Base-by-base conservation (phyloP, 306 rosid genomes). In the Ceratonia siliqua region DNA sequence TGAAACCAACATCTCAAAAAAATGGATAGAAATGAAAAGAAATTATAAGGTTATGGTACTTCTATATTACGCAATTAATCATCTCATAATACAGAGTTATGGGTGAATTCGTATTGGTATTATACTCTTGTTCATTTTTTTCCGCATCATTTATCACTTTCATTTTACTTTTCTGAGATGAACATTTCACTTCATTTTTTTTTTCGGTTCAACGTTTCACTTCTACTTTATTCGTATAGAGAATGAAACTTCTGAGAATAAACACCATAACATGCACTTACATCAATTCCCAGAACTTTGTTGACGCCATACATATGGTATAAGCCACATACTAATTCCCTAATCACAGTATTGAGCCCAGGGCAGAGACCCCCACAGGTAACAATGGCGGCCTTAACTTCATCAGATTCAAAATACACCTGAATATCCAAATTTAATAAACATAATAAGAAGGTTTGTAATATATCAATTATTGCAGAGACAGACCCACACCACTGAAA, bases 291-390 rank as follows among this genome's bases (percentile, higher is more conserved):
- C 17, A 87, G 75, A 72, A 94, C 86, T 82, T 73, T 85, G 84
- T 82, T 94, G 6, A 94, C 98, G 1, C 92, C 97, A 72, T 92
- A 92, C 99, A 94, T 94, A 73, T 94, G 72, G 82, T 90, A 48
- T 59, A 92, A 55, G 39, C 97, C 91, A 67, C 98, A 95, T 2
- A 92, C 99, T 38, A 95, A 73, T 79, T 95, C 99, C 80, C 99
- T 90, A 43, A 90, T 92, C 56, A 95, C 98, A 1, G 98, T 95
- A 87, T 95, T 95, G 79, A 95, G 98, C 0, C 99, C 99, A 61
- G 99, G 98, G 76, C 99, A 92, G 14, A 95, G 93, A 81, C 99
- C 99, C 61, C 99, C 99, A 49, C 98, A 95, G 21, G 98, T 95
- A 64, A 95, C 99, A 8, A 92, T 92, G 56, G 96, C 95, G 54